Evolutionary conservation across 495 filamentous ascomycete genomes (phyloP).

Genomic region (Astrothelium subdiscretum): DNA sequence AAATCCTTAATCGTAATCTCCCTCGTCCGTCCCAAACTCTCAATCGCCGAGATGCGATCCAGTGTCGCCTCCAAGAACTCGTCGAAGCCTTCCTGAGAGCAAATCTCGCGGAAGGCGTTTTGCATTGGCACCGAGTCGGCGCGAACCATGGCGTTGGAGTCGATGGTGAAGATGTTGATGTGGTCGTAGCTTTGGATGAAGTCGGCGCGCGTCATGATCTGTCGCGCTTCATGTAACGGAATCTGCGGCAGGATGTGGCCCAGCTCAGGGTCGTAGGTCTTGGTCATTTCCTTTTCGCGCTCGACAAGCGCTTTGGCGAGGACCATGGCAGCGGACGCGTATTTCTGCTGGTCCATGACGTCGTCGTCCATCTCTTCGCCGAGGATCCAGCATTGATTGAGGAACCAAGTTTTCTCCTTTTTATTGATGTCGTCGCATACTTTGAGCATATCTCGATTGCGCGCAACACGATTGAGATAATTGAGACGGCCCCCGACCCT

Average conservation of each 20-base stretch:
- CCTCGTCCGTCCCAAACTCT: conserved; percentile 81
- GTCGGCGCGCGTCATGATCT: conserved; percentile 91
- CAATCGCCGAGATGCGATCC: conserved; percentile 75
- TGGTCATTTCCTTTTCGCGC: conserved; percentile 54
- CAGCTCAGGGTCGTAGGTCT: conserved; percentile 45
- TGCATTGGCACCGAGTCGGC: conserved; percentile 96
- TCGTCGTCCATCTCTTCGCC: conserved; percentile 94
- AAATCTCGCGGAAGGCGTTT: conserved; percentile 76
- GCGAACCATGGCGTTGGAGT: conserved; percentile 73
- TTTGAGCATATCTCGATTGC: conserved; percentile 60
- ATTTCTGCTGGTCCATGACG: conserved; percentile 98
- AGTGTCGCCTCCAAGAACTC: conserved; percentile 73
- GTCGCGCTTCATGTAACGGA: conserved; percentile 69
- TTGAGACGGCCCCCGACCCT: conserved; percentile 76
- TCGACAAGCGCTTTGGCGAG: conserved; percentile 83
- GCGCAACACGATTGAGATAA: conserved; percentile 78
- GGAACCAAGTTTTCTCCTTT: conserved; percentile 83
- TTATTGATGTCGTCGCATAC: conserved; percentile 68
- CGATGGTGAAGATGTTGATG: conserved; percentile 91
- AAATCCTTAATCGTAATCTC: conserved; percentile 84
- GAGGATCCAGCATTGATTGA: conserved; percentile 87
- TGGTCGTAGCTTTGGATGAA: conserved; percentile 90
- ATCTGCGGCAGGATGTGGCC: conserved; percentile 76
- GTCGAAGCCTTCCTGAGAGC: conserved; percentile 58
- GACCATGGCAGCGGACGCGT: conserved; percentile 87